Evolutionary conservation across 1,284 basidiomycete species (phyloP).

Genomic region (Moniliella sp.): DNA sequence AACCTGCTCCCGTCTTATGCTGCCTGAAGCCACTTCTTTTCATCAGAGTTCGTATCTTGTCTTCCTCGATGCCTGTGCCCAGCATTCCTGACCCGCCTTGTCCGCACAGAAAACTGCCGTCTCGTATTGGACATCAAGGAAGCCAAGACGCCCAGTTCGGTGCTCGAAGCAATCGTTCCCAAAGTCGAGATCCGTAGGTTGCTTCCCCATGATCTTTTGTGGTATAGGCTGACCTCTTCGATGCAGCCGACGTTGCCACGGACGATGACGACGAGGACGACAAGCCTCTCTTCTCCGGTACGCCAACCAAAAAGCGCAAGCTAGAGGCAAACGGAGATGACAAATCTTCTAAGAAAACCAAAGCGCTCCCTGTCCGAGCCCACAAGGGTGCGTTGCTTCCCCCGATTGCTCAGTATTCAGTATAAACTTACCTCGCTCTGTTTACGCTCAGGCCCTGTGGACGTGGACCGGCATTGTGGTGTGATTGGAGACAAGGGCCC

Average conservation of each 20-base stretch:
- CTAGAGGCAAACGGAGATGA: no score
- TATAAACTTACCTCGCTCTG: background rate
- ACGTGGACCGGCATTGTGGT: slow-evolving; percentile 81
- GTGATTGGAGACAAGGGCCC: slow-evolving; percentile 91
- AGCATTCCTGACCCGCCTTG: background rate
- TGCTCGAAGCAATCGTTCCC: slow-evolving; percentile 1
- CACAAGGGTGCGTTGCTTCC: no score
- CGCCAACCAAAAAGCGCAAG: no score
- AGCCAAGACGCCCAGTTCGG: background rate
- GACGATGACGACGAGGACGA: background rate
- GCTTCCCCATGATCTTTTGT: background rate
- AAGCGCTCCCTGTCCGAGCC: no score
- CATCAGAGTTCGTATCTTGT: slow-evolving; percentile 8
- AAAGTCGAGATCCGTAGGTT: background rate
- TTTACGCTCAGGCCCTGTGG: slow-evolving; percentile 26
- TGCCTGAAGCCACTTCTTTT: slow-evolving; percentile 12
- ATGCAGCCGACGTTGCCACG: background rate
- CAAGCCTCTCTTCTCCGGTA: background rate
- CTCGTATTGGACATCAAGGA: slow-evolving; percentile 1
- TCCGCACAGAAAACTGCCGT: slow-evolving; percentile 1
- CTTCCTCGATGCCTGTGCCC: background rate
- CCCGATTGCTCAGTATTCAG: no score
- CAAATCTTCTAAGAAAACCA: no score
- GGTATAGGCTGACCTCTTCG: background rate
- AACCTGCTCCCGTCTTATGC: slow-evolving; percentile 16